phyloP scores from a whole-genome alignment of 1,284 basidiomycete species.

The Cerrena zonata region DNA sequence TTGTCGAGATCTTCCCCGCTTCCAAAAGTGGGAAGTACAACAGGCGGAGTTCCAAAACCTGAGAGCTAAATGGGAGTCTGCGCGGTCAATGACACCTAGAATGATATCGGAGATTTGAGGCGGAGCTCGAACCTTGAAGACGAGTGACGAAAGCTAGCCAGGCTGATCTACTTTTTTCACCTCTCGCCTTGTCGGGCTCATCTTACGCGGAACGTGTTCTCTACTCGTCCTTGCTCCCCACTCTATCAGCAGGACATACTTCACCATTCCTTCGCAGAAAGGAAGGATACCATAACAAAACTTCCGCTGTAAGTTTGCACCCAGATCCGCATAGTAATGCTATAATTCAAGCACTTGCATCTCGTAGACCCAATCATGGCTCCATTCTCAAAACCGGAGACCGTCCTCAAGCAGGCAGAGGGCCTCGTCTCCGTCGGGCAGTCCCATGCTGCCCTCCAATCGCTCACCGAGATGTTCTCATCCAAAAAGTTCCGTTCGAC shows the following conservation, averaged over 20 bases:
- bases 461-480: conserved; percentile 86
- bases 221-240: background rate
- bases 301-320: background rate
- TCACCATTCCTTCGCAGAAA: background rate
- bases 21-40: too few species aligned
- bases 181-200: background rate
- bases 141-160: too few species aligned
- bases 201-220: background rate
- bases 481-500: conserved; percentile 94
- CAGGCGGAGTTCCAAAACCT: too few species aligned
- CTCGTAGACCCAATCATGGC: conserved; percentile 51
- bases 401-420: conserved; percentile 86
- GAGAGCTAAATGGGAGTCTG: too few species aligned
- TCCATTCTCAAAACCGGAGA: conserved; percentile 87
- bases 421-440: conserved; percentile 89
- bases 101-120: too few species aligned
- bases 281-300: background rate
- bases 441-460: conserved; percentile 81
- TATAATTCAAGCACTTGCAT: background rate
- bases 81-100: too few species aligned
- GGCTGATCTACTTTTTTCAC: background rate
- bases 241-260: background rate
- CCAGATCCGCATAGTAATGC: background rate
- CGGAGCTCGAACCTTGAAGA: background rate
- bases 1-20: too few species aligned